Evolutionary conservation across 2,329 filamentous ascomycete species (phyloP), one percentile per base, ranked within the genome.

Genomic region (Fusarium protoensiforme): DNA sequence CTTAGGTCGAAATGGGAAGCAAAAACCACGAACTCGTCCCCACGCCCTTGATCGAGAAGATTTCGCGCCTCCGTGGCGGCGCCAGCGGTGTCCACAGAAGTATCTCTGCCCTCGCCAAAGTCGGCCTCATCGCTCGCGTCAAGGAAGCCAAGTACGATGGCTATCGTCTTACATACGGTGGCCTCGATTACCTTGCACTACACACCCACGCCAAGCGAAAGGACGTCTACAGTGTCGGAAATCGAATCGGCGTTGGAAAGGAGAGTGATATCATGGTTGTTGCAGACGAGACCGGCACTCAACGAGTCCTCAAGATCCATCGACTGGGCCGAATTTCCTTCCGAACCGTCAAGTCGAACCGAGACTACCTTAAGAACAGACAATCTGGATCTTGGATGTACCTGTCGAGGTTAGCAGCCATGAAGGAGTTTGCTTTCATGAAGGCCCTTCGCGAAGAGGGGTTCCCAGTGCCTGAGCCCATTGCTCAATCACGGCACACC

Each of bases 101-200:
- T 80, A 98, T 99, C 76, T 97, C 95, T 27, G 92, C 91, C 61
- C 91, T 99, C 61, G 96, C 96, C 72, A 99, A 99, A 84, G 92
- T 92, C 57, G 94, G 94, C 68, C 88, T 99, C 77, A 98, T 99
- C 78, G 95, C 93, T 51, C 93, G 93, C 76, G 91, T 98, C 76
- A 97, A 98, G 83, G 98, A 98, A 82, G 94, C 96, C 72, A 96
- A 94, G 83, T 99, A 99, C 84, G 96, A 99, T 79, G 96, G 96
- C 70, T 99, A 99, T 85, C 92, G 97, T 61, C 89, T 99, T 63
- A 98, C 96, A 8, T 99, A 99, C 81, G 96, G 96, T 78, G 96
- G 96, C 3, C 91, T 98, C 56, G 96, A 99, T 85, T 99, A 99
- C 83, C 91, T 99, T n/a, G 94, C 96, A 18, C 88, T 99, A 62